Base-by-base conservation (phyloP, 179 eudicot species). In the Beta corolliflora region DNA sequence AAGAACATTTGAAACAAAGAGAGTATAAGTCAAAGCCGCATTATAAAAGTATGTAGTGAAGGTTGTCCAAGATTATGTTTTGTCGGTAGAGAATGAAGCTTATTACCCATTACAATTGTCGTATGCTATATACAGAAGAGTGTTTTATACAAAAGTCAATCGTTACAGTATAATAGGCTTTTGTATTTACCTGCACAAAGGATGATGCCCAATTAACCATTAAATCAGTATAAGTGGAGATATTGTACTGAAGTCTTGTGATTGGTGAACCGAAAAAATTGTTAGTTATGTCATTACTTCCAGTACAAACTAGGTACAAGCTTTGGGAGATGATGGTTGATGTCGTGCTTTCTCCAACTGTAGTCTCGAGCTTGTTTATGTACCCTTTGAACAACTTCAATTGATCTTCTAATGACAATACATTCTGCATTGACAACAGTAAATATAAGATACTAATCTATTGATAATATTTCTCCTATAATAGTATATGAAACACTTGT, bases 201-300 rank as follows among this genome's bases (percentile, higher is more conserved):
- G 67, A 71, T 29, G 94, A 91, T n/a, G 93, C 94, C 53, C 85
- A 92, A 64, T 77, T 19, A 14, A 86, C 87, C 77, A 96, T 76
- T 41, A 90, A 78, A 77, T 81, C 88, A 6, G 89, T 81, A 78
- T 96, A 96, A 0, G 93, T 71, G 44, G 84, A 56, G 60, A 88
- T 75, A 73, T 88, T 85, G 69, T 88, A 93, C 2, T 84, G 76
- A 2, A 81, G 36, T 67, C 61, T 83, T 44, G 93, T 81, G 18
- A 94, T n/a, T 44, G 90, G 88, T 21, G 78, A 65, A 0, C 59
- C 29, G 55, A 87, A 96, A 75, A 94, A 94, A 48, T 93, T 93
- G 80, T 94, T 94, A 53, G 93, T 87, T 18, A 94, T 82, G 83
- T 96, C 99, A 59, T 94, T 93, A 82, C 94, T 92, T 68, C 99